Evolutionary conservation across 495 filamentous ascomycete genomes (phyloP), one percentile per base, ranked within the genome.

Genomic region (Hyaloscypha hepaticicola): DNA sequence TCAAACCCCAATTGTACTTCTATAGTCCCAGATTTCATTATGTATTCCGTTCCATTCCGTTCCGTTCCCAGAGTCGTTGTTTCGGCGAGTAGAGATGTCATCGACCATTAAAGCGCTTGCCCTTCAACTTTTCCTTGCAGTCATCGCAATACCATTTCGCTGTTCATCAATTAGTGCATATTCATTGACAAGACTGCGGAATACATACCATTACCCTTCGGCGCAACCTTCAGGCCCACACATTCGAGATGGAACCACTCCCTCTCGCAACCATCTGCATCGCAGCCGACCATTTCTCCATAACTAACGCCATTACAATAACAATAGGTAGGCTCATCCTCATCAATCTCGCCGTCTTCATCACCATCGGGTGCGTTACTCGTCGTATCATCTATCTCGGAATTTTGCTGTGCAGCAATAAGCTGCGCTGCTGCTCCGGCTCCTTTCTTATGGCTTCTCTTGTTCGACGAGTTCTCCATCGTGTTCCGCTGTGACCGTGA

Each of bases 211-310:
- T 92, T 96, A 65, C 86, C 85, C 51, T 83, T 90, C 28, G 95
- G 95, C 55, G 93, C 90, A 70, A 90, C 90, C 58, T 86, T 90
- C 74, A 99, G 73, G 60, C 92, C 93, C 21, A 96, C 93, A 75
- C 95, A 99, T 45, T 87, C 88, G 49, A 99, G 74, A 82, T 99
- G 95, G 79, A 98, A 99, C 95, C 95, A 99, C 77, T 98, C 94
- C 66, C 86, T 83, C 65, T 87, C 83, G 77, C 95, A 99, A 27
- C 82, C 83, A 57, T 94, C 90, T 51, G 88, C 90, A 72, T 99
- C 95, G 68, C 95, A 99, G n/a, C 89, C 95, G 19, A 99, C 90
- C 95, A 99, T 99, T 77, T 96, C 91, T 24, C 95, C 95, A 72
- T 96, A 99, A 71, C 90, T 95, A 33, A 97, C 87, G 65, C 88